Percentiles rank a stretch among this genome's conserved stretches.
Conservation (phyloP, 2,329 filamentous ascomycete genomes). For the Cercospora nicotianae region DNA sequence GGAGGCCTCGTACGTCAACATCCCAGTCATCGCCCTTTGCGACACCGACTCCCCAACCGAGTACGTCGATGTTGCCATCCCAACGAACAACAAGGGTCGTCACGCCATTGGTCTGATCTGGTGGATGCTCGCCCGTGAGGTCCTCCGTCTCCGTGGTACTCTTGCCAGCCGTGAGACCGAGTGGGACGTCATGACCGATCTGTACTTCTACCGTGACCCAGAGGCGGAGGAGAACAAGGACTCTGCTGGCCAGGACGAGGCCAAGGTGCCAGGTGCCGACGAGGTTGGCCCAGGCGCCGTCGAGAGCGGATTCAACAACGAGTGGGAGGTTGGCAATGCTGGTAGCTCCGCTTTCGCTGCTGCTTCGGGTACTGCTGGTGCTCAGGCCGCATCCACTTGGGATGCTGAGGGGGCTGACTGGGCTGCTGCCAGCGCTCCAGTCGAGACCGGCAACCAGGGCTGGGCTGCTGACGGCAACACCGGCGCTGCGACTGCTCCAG, state of each 20-base stretch:
- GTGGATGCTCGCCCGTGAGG: conserved; percentile 99
- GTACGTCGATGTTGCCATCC: conserved; percentile 99
- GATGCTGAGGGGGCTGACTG: conserved; percentile 66
- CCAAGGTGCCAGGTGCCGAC: conserved; percentile 78
- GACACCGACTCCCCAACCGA: conserved; percentile 99
- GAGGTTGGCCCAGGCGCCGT: conserved; percentile 79
- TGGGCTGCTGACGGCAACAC: conserved; percentile 48
- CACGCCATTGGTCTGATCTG: conserved; percentile 98
- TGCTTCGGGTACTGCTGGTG: conserved; percentile 56
- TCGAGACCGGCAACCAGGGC: conserved; percentile 53
- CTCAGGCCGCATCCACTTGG: conserved; percentile 62
- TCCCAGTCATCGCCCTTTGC: conserved; percentile 97
- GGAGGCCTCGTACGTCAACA: conserved; percentile 99
- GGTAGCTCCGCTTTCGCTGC: conserved; percentile 62
- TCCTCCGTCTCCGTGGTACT: conserved; percentile 96
- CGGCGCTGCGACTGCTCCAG: conserved; percentile 34
- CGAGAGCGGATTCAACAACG: conserved; percentile 74
- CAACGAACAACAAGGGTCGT: conserved; percentile 99
- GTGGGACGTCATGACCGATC: conserved; percentile 99
- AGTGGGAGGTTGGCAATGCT: conserved; percentile 79
- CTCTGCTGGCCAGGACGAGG: conserved; percentile 73
- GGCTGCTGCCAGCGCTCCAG: conserved; percentile 58
- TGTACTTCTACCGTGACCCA: conserved; percentile 99
- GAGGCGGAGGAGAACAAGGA: conserved; percentile 99
- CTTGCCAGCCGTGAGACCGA: conserved; percentile 93